Conservation (phyloP, 1,284 basidiomycete species). For the Fomitopsis palustris region DNA sequence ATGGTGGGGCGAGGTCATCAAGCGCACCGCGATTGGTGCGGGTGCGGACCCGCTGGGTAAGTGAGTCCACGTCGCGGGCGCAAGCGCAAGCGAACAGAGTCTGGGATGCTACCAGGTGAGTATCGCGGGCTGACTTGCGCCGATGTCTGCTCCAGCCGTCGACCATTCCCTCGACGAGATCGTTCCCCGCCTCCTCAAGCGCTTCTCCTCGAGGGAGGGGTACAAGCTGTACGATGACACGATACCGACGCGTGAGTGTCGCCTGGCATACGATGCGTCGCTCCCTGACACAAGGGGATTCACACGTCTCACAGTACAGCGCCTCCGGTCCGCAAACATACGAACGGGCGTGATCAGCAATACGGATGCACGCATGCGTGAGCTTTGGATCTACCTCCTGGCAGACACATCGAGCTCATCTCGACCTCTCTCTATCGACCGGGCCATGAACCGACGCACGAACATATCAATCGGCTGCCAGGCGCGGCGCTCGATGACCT, state of each 20-base stretch:
- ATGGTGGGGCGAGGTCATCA: conserved; percentile 77
- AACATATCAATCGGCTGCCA: conserved; percentile 11
- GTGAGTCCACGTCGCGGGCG: conserved; percentile 11
- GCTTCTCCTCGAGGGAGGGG: conserved; percentile 68
- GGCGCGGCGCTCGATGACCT: conserved; percentile 56
- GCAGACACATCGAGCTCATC: background rate
- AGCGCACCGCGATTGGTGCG: conserved; percentile 66
- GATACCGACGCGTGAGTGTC: conserved; percentile 51
- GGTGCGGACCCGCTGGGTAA: conserved; percentile 57
- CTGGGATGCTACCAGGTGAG: background rate
- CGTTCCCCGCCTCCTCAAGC: conserved; percentile 50
- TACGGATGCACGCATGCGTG: conserved; percentile 66
- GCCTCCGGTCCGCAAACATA: conserved; percentile 42
- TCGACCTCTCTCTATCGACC: background rate
- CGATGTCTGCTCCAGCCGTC: conserved; percentile 37
- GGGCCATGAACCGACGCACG: background rate
- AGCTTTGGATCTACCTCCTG: conserved; percentile 17
- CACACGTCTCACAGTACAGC: conserved; percentile 37
- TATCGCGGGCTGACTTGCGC: background rate
- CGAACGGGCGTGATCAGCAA: conserved; percentile 65
- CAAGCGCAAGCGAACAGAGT: conserved; percentile 2
- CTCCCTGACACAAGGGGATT: background rate
- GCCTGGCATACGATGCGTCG: background rate
- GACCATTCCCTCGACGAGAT: conserved; percentile 48
- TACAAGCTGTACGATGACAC: conserved; percentile 67